Conservation (phyloP, 495 filamentous ascomycete genomes). For the Mytilinidion resinicola region DNA sequence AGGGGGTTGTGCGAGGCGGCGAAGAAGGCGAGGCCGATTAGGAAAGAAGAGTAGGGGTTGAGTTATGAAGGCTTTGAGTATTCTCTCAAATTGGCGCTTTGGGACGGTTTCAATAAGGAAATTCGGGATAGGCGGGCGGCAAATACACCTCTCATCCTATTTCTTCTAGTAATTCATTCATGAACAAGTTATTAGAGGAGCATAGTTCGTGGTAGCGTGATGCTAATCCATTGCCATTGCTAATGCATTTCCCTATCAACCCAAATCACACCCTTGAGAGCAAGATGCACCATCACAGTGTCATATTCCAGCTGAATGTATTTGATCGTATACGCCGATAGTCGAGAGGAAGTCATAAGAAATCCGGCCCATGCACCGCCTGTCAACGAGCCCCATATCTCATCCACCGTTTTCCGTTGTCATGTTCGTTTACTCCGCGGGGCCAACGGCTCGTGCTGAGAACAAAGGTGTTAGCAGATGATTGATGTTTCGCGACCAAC, state of each 20-base stretch:
- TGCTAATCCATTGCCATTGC: constrained; percentile 5
- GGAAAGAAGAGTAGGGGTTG: constrained; percentile 18
- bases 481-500: too few species aligned
- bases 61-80: neutral
- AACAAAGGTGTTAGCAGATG: neutral
- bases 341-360: constrained; percentile 13
- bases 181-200: too few species aligned
- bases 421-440: constrained; percentile 23
- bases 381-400: constrained; percentile 6
- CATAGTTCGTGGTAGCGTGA: neutral
- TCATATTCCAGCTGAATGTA: constrained; percentile 12
- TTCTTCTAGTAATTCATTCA: too few species aligned
- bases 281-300: constrained; percentile 2
- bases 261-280: neutral
- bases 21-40: constrained; percentile 33
- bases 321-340: constrained; percentile 21
- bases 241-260: neutral
- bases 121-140: neutral
- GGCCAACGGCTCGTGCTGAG: constrained; percentile 34
- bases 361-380: constrained; percentile 3
- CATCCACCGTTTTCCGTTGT: neutral
- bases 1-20: constrained; percentile 36
- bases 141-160: too few species aligned
- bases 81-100: neutral
- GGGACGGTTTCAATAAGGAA: neutral